Base-by-base conservation (phyloP, 2,329 filamentous ascomycete species). In the Hymenoscyphus repandus region DNA sequence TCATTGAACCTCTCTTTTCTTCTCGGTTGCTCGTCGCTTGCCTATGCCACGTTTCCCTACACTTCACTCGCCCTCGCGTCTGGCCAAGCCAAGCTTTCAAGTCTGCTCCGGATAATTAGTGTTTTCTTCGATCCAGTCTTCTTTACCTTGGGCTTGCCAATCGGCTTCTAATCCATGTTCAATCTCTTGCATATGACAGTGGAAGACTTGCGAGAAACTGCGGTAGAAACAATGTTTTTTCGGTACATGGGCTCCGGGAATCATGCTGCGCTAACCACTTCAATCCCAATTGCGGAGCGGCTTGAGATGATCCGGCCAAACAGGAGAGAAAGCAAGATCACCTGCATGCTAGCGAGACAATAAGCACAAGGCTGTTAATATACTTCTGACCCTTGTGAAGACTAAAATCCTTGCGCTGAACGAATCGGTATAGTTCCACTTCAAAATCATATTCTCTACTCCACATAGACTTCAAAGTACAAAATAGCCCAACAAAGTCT, bases 361-460 rank as follows among this genome's bases (percentile, higher is more conserved):
- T 47, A 39, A 46, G 17, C 38, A 18, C 44, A 39, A 20, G 20
- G 20, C 33, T 47, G 9, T 18, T n/a, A 15, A 17, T 37, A 37
- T 37, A 37, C 34, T 37, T 12, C 31, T 20, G 11, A 36, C 31
- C 18, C 10, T 27, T 27, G 22, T n/a, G 22, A 7, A 27, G 22
- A 22, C 15, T 5, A 33, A 18, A 32, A 18, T 36, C 17, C 11
- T 22, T 11, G 18, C 22, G 17, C 15, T 33, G 5, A 20, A 49
- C 46, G 46, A 49, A 49, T 49, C 46, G 46, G 46, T 30, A n/a
- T 27, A 43, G 31, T 32, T 49, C 46, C 46, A 36, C 34, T 32
- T 11, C 37, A 30, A 47, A 33, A 30, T n/a, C 36, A 30, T 41
- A 7, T 30, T 31, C 30, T 43, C 7, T 13, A 12, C 12, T 18